Evolutionary conservation across 768 basidiomycete genomes (phyloP).

Genomic region (Guyanaporus albipodus): DNA sequence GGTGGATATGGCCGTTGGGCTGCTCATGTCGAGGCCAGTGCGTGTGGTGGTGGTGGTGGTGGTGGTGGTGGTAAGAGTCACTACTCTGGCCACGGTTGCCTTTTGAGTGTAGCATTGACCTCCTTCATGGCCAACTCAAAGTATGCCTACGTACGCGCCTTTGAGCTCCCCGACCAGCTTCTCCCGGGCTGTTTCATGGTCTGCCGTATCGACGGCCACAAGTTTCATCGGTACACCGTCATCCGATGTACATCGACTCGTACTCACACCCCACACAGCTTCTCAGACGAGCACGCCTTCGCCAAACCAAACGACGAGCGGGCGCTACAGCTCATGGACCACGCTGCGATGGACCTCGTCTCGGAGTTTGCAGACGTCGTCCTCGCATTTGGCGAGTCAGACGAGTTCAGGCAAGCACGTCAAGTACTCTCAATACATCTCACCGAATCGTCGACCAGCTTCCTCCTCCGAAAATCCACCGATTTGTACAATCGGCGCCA

Average conservation of each 20-base stretch:
- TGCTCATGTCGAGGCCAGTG: too few relatives aligned
- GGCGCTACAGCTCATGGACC: slow-evolving; percentile 89
- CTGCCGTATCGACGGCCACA: slow-evolving; percentile 86
- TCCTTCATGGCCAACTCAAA: slow-evolving; percentile 82
- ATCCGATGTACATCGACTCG: too few relatives aligned
- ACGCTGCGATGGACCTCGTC: slow-evolving; percentile 80
- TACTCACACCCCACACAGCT: slow-evolving; percentile 41
- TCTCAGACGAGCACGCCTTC: slow-evolving; percentile 81
- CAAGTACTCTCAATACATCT: background rate
- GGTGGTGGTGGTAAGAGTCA: slow-evolving; percentile 19
- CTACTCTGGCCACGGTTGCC: slow-evolving; percentile 9
- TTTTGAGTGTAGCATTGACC: slow-evolving; percentile 13
- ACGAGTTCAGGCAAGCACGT: slow-evolving; percentile 82
- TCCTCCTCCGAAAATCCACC: slow-evolving; percentile 75
- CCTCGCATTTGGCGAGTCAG: slow-evolving; percentile 92
- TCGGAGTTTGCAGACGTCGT: slow-evolving; percentile 77
- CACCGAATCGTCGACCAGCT: slow-evolving; percentile 44
- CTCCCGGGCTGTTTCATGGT: slow-evolving; percentile 83
- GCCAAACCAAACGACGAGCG: slow-evolving; percentile 88
- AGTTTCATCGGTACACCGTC: slow-evolving; percentile 77
- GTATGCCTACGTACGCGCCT: slow-evolving; percentile 86
- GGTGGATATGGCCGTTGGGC: too few relatives aligned
- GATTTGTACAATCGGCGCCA: slow-evolving; percentile 79
- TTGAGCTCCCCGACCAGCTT: slow-evolving; percentile 84
- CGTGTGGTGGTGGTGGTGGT: too few relatives aligned